Conservation (phyloP, 768 basidiomycete genomes). For the Boletus speciosus region DNA sequence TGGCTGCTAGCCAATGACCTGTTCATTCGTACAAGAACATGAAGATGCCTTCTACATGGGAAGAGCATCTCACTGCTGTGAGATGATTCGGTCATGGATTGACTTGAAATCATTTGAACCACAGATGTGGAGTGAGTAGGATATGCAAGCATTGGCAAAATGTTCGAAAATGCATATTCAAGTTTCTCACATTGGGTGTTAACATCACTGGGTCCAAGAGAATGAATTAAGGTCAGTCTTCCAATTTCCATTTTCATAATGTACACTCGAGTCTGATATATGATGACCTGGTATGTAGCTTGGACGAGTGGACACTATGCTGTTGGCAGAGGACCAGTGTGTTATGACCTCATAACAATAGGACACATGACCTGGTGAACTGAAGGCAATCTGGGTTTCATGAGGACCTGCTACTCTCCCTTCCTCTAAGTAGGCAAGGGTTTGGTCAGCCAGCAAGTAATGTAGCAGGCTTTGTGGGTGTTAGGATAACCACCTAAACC, state of each 20-base stretch:
- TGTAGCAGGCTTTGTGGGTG: no score
- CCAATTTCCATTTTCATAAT: neutral
- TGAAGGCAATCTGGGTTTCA: no score
- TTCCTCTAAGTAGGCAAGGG: no score
- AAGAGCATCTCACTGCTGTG: neutral
- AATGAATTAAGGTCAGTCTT: neutral
- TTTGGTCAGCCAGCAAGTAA: no score
- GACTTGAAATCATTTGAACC: neutral
- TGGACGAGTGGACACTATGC: constrained; percentile 1
- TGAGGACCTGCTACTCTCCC: no score
- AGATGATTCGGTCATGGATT: constrained; percentile 7
- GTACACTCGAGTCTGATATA: no score
- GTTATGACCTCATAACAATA: no score
- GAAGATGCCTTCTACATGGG: neutral
- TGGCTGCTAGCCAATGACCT: constrained; percentile 10
- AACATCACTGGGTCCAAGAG: neutral
- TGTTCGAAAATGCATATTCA: neutral
- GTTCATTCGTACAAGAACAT: neutral
- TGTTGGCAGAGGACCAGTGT: constrained; percentile 19
- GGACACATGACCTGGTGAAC: no score
- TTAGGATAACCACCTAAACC: no score
- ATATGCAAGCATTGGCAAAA: neutral
- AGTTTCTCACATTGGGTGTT: neutral
- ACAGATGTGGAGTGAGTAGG: no score
- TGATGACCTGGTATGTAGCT: no score